phyloP scores from a whole-genome alignment of 345 rosid species.

The Brassica juncea region DNA sequence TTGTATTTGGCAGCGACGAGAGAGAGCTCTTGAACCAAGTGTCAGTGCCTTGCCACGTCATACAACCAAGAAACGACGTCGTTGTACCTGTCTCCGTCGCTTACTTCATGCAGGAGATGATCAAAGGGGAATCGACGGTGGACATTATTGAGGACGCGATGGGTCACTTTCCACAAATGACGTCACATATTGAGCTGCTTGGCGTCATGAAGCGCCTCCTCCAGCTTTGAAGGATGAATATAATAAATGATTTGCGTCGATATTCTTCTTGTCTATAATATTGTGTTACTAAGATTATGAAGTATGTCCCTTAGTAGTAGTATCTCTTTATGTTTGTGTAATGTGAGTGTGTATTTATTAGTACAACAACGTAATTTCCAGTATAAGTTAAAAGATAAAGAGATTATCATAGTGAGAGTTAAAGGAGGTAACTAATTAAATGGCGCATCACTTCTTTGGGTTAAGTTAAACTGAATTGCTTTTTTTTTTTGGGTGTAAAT shows the following conservation, averaged over 20 bases:
- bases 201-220: constrained; percentile 47
- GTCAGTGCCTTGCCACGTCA: constrained; percentile 54
- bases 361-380: background rate
- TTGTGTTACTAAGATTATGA: background rate
- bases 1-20: constrained; percentile 60
- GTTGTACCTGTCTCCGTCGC: constrained; percentile 61
- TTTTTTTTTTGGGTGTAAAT: background rate
- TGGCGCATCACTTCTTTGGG: background rate
- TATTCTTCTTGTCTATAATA: constrained; percentile 11
- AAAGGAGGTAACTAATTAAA: background rate
- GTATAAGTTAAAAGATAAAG: background rate
- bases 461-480: background rate
- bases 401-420: background rate
- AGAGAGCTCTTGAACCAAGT: constrained; percentile 55
- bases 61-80: constrained; percentile 54
- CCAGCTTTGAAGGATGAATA: constrained; percentile 33
- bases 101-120: constrained; percentile 63
- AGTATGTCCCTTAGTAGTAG: background rate
- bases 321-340: constrained; percentile 10
- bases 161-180: constrained; percentile 81
- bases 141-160: constrained; percentile 47
- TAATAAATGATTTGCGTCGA: background rate
- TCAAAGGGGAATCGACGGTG: constrained; percentile 56
- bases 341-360: constrained; percentile 18
- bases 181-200: constrained; percentile 57